Percentiles rank a stretch among this genome's conserved stretches.
Evolutionary conservation across 352 stramenopile species (phyloP).

Genomic region (Saprolegnia parasitica): DNA sequence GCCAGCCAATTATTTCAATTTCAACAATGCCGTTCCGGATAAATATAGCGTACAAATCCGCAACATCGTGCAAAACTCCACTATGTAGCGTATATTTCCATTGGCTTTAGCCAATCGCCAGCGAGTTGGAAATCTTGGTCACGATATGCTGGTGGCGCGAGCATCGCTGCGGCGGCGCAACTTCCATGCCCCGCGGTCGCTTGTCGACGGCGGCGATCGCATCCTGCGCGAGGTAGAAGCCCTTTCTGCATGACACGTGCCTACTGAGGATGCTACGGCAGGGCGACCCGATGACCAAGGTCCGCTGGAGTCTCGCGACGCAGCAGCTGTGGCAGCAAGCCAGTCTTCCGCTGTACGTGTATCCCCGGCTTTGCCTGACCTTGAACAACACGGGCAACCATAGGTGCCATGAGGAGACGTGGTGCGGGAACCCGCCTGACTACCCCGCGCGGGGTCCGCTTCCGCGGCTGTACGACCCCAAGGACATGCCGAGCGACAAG

Average conservation of each 20-base stretch:
- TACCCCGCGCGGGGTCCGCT: conserved; percentile 45
- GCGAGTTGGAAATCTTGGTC: background rate
- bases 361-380: too few relatives aligned
- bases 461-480: conserved; percentile 56
- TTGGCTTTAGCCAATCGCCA: background rate
- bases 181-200: background rate
- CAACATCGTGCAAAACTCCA: background rate
- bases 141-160: background rate
- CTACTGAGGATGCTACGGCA: background rate
- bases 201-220: conserved; percentile 3
- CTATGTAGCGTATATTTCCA: background rate
- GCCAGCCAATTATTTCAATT: too few relatives aligned
- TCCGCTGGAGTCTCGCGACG: background rate
- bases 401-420: conserved; percentile 28
- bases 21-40: too few relatives aligned
- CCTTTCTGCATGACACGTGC: background rate
- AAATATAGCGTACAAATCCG: background rate
- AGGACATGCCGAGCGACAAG: conserved; percentile 68
- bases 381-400: too few relatives aligned
- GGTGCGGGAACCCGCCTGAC: conserved; percentile 38
- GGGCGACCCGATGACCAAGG: conserved; percentile 13
- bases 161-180: background rate
- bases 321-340: background rate
- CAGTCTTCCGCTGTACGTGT: background rate
- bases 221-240: conserved; percentile 1